Evolutionary conservation across 768 basidiomycete genomes (phyloP), one percentile per base, ranked within the genome.

Genomic region (Mycena crocata): DNA sequence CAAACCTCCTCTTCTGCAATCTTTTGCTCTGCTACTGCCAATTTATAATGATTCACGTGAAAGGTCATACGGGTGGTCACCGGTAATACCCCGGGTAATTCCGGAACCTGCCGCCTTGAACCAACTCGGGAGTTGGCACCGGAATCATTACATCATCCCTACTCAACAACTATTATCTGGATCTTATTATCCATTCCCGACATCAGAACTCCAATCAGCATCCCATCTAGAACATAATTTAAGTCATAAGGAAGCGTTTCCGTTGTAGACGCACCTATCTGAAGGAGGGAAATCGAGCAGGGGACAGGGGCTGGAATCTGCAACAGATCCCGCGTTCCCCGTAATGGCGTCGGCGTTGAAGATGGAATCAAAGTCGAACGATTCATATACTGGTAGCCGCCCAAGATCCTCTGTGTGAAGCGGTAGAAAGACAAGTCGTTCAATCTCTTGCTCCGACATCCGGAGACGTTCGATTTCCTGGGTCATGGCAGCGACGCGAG

Each of bases 401-500:
- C 68, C 68, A 19, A 69, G 21, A n/a, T 62, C 68, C 37, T 64
- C 59, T 9, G 59, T 65, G 30, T 49, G 58, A 17, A 69, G 48
- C 23, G 68, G 68, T 42, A 69, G 40, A n/a, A 57, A 69, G 7
- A 69, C 42, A 14, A 65, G 54, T 14, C 57, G 58, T 23, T 69
- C 68, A 19, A 65, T 57, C 44, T 57, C 61, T 24, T 59, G 57
- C 8, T 51, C 35, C n/a, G 57, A 54, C 17, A 66, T 37, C 44
- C 50, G 51, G 15, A 66, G 28, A 9, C 60, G 64, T 37, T 55
- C 52, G 17, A 66, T 52, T 17, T 67, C 59, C 13, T 51, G 48
- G 24, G 64, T 42, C 28, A 64, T 21, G 5, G 15, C 30, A 21
- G 31, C 23, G 8, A 67, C 39, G 13, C 37, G 48, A 12, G 23